A percentile compares a stretch with the other conserved stretches of the same genome.
Conservation (phyloP, 2,329 filamentous ascomycete genomes). For the Cryphonectria japonica region DNA sequence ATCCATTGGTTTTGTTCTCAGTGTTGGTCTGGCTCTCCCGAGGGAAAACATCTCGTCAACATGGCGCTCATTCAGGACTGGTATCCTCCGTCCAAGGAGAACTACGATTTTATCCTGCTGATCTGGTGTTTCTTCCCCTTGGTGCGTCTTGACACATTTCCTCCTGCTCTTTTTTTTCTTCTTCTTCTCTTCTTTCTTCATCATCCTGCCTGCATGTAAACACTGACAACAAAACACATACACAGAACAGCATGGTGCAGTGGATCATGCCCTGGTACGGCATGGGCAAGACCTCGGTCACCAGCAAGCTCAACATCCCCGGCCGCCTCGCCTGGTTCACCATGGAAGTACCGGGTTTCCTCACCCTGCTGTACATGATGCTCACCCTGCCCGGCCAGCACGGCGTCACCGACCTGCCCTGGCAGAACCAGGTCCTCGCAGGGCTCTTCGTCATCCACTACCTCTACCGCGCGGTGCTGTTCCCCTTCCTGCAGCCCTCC, state of each 20-base stretch:
- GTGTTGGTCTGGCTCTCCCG: neutral
- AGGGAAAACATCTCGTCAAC: slow-evolving; percentile 5
- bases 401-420: slow-evolving; percentile 65
- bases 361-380: slow-evolving; percentile 81
- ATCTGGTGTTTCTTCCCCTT: slow-evolving; percentile 60
- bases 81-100: slow-evolving; percentile 61
- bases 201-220: slow-evolving; percentile 16
- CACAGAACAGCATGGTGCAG: slow-evolving; percentile 61
- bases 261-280: slow-evolving; percentile 82
- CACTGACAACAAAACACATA: slow-evolving; percentile 9
- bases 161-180: too few relatives aligned
- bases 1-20: neutral
- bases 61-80: slow-evolving; percentile 58
- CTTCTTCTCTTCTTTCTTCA: neutral
- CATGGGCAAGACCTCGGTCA: slow-evolving; percentile 86
- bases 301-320: slow-evolving; percentile 79
- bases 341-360: slow-evolving; percentile 82
- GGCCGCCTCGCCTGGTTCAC: slow-evolving; percentile 85
- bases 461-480: slow-evolving; percentile 82
- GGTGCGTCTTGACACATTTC: slow-evolving; percentile 41
- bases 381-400: slow-evolving; percentile 63
- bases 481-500: slow-evolving; percentile 81
- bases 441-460: slow-evolving; percentile 83
- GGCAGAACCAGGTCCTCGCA: slow-evolving; percentile 77
- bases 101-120: slow-evolving; percentile 58